A percentile compares a stretch with the other conserved stretches of the same genome.
Conservation (phyloP, 345 rosid species). For the Melaleuca alternifolia region DNA sequence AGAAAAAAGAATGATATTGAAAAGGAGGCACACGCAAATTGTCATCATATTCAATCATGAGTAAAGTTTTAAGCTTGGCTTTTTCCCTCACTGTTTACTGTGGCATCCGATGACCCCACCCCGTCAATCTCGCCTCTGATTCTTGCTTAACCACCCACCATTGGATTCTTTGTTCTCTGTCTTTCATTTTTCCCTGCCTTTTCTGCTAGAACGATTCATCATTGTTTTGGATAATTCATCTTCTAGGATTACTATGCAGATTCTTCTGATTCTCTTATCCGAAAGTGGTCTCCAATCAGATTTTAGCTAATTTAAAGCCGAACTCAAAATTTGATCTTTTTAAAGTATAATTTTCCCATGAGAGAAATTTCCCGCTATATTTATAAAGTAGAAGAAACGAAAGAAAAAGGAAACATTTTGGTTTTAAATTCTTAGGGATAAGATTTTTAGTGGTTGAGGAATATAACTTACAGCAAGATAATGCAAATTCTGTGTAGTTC, state of each 20-base stretch:
- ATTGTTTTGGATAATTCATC: background rate
- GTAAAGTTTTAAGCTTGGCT: background rate
- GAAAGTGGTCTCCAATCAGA: background rate
- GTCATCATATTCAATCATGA: background rate
- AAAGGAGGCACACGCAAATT: background rate
- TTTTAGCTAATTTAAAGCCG: background rate
- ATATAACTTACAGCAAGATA: background rate
- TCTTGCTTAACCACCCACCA: background rate
- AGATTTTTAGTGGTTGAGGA: background rate
- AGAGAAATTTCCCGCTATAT: background rate
- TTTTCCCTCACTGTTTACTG: background rate
- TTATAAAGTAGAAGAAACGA: background rate
- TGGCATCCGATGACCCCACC: background rate
- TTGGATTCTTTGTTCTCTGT: background rate
- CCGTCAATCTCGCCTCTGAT: background rate
- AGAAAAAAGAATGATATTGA: background rate
- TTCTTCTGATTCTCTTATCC: background rate
- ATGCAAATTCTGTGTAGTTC: background rate
- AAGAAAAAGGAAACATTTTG: background rate
- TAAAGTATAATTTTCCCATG: background rate
- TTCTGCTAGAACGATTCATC: background rate
- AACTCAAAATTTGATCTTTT: background rate
- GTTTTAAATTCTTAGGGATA: background rate
- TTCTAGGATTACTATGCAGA: background rate
- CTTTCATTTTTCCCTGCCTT: background rate